Evolutionary conservation across 2,329 filamentous ascomycete species (phyloP).

Genomic region (Fusarium compactum): DNA sequence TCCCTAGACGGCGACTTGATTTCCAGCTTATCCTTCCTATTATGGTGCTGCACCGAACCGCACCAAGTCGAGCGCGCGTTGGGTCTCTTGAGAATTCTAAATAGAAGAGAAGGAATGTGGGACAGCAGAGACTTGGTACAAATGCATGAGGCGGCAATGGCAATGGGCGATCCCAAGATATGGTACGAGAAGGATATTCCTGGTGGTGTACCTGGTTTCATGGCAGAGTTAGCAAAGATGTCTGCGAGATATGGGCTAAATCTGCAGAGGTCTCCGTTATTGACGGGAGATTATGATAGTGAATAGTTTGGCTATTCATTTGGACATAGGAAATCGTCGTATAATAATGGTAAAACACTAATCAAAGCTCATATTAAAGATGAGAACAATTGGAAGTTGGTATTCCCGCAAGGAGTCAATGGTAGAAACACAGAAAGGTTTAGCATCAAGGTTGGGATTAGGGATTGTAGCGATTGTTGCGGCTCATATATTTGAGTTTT

Average conservation of each 20-base stretch:
- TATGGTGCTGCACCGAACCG: neutral
- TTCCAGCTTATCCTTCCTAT: conserved; percentile 18
- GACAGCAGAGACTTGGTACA: conserved; percentile 39
- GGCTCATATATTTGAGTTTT: no score
- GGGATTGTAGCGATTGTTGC: neutral
- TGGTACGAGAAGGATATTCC: conserved; percentile 25
- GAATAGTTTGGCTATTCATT: neutral
- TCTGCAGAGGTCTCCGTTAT: neutral
- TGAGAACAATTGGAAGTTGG: no score
- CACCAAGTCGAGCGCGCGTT: conserved; percentile 14
- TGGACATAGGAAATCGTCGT: no score
- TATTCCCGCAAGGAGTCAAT: no score
- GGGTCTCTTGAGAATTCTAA: conserved; percentile 24
- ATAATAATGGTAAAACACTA: no score
- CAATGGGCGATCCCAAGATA: neutral
- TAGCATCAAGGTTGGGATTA: no score
- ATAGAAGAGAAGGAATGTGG: conserved; percentile 39
- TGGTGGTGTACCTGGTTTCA: conserved; percentile 20
- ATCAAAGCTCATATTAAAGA: no score
- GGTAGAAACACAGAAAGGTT: no score
- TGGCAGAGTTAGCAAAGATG: conserved; percentile 12
- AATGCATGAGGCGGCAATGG: conserved; percentile 33
- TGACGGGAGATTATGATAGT: neutral
- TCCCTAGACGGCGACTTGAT: conserved; percentile 28
- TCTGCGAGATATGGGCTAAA: neutral